Conservation (phyloP, 2,329 filamentous ascomycete genomes). For the Xylaria sp. region DNA sequence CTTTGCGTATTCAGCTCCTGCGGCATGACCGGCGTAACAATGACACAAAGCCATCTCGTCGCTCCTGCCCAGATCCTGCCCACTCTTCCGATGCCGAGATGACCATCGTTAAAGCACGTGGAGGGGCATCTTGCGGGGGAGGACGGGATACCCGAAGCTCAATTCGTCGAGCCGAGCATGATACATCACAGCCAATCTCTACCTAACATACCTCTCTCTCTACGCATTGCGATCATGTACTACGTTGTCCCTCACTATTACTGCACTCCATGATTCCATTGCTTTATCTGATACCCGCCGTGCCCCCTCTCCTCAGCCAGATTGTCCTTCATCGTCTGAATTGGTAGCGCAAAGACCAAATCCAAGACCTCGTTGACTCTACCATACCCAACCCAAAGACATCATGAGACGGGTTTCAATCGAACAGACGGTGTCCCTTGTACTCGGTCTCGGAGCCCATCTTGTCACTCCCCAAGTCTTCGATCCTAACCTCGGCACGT, state of each 20-base stretch:
- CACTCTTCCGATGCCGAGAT: background rate
- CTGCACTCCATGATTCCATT: background rate
- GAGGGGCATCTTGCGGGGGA: constrained; percentile 11
- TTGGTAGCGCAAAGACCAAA: background rate
- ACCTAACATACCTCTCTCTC: too few species aligned
- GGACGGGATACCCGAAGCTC: too few species aligned
- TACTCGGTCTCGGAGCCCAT: constrained; percentile 5
- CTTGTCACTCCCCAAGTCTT: constrained; percentile 27
- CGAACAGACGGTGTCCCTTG: constrained; percentile 1
- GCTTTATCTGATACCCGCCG: background rate
- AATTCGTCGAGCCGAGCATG: background rate
- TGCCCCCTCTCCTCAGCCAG: background rate
- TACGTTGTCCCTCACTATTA: too few species aligned
- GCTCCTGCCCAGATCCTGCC: background rate
- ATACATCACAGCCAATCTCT: background rate
- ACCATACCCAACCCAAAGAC: background rate
- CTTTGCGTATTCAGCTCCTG: background rate
- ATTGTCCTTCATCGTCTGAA: background rate
- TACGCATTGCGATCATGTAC: too few species aligned
- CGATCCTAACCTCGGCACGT: constrained; percentile 30
- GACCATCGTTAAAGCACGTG: background rate
- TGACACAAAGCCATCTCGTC: background rate
- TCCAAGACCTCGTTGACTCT: background rate
- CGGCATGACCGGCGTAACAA: background rate
- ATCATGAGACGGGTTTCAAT: constrained; percentile 10